Evolutionary conservation across 352 stramenopile species (phyloP).

Genomic region (Plasmopara halstedii): DNA sequence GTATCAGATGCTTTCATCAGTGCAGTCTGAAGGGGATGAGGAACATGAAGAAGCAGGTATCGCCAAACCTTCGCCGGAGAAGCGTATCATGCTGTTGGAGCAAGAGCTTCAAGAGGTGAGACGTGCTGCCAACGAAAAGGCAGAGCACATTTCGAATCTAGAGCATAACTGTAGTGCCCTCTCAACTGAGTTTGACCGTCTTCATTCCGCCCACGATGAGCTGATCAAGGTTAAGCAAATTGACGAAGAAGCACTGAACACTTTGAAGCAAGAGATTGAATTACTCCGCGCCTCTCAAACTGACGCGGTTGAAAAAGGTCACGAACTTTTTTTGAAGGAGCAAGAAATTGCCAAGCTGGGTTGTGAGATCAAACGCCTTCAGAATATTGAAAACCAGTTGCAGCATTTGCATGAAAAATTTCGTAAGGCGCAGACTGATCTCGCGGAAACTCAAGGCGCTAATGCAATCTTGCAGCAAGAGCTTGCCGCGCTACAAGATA

Average conservation of each 20-base stretch:
- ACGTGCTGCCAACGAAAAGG: slow-evolving; percentile 22
- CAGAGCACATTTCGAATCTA: slow-evolving; percentile 26
- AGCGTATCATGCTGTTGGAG: slow-evolving; percentile 25
- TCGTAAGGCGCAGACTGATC: slow-evolving; percentile 23
- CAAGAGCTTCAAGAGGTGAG: slow-evolving; percentile 34
- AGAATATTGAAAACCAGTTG: slow-evolving; percentile 27
- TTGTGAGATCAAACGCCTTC: slow-evolving; percentile 24
- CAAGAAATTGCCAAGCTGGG: slow-evolving; percentile 22
- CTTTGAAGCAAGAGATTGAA: slow-evolving; percentile 25
- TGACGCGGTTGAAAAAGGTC: slow-evolving; percentile 14
- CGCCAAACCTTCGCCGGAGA: slow-evolving; percentile 18
- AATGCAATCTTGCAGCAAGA: slow-evolving; percentile 29
- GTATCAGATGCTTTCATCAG: slow-evolving; percentile 36
- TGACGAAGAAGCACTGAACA: slow-evolving; percentile 14
- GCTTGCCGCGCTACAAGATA: slow-evolving; percentile 24
- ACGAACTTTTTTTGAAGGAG: slow-evolving; percentile 21
- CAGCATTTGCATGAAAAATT: slow-evolving; percentile 19
- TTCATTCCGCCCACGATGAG: slow-evolving; percentile 22
- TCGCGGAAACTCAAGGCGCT: slow-evolving; percentile 22
- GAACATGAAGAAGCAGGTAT: slow-evolving; percentile 22
- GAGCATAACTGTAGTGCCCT: slow-evolving; percentile 36
- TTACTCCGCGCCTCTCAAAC: slow-evolving; percentile 12
- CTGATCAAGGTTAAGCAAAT: slow-evolving; percentile 20
- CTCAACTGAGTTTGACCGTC: slow-evolving; percentile 31
- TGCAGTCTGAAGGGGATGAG: slow-evolving; percentile 25